Percentiles rank a stretch among this genome's conserved stretches.
Conservation (phyloP, 2,329 filamentous ascomycete genomes). For the Colletotrichum paranaense region DNA sequence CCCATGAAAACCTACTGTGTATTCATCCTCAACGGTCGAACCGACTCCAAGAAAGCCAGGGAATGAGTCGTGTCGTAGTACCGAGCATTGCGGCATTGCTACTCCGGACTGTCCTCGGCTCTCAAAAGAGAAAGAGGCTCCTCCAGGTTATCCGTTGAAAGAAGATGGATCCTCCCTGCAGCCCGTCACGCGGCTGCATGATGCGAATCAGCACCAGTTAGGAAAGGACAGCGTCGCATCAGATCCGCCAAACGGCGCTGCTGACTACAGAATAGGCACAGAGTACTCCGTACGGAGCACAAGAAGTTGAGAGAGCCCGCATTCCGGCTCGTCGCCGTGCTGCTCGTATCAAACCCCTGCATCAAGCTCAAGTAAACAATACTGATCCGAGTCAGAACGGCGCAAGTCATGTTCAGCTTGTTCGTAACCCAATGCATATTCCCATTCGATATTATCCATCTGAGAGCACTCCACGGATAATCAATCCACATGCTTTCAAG, state of each 20-base stretch:
- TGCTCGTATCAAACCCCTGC: background rate
- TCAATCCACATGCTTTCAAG: background rate
- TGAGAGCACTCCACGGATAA: background rate
- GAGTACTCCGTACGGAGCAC: too few species aligned
- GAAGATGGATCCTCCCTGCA: constrained; percentile 12
- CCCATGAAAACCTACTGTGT: background rate
- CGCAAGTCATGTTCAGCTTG: background rate
- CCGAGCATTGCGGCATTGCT: background rate
- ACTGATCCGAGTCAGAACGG: background rate
- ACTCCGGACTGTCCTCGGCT: background rate
- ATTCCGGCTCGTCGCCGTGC: background rate
- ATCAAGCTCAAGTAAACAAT: background rate
- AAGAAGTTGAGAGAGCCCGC: background rate
- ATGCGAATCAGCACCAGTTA: background rate
- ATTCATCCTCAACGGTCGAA: background rate
- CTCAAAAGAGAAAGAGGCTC: background rate
- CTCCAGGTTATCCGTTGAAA: background rate
- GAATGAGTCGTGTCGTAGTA: background rate
- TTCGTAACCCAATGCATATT: background rate
- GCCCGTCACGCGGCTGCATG: constrained; percentile 17
- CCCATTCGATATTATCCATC: background rate
- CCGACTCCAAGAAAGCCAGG: background rate
- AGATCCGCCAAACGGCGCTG: background rate
- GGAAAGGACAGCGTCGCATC: background rate
- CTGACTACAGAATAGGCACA: background rate